These are phyloP conservation scores for Phytophthora sojae DNA, from an alignment of 352 stramenopile genomes.

Conservation along the genomic window DNA sequence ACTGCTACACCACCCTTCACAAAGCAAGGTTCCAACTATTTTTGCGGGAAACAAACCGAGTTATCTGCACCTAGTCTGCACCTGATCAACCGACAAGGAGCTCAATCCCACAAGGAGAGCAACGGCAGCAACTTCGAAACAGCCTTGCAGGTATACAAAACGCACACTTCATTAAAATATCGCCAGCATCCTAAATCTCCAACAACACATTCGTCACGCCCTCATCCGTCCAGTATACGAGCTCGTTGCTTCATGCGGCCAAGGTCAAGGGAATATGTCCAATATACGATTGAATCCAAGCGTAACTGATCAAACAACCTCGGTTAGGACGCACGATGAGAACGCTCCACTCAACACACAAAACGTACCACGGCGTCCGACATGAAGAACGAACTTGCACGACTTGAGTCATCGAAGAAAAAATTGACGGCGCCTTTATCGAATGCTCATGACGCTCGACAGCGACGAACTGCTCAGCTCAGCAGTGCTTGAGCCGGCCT, in stretches of 20 bases:
- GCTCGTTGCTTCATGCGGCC: conserved; percentile 22
- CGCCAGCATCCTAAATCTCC: conserved; percentile 31
- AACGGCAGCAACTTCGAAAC: conserved; percentile 7
- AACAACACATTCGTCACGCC: conserved; percentile 19
- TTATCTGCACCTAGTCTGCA: neutral
- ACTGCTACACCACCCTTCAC: neutral
- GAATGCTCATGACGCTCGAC: conserved; percentile 85
- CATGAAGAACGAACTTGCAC: conserved; percentile 17
- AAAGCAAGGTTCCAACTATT: conserved; percentile 19
- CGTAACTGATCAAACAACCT: conserved; percentile 14
- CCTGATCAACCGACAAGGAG: conserved; percentile 3
- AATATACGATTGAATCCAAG: conserved; percentile 18
- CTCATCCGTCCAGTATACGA: conserved; percentile 26
- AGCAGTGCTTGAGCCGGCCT: conserved; percentile 56
- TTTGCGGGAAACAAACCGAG: conserved; percentile 17
- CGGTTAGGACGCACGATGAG: conserved; percentile 15
- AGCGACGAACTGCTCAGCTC: conserved; percentile 74
- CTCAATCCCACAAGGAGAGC: conserved; percentile 8
- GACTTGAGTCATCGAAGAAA: conserved; percentile 12
- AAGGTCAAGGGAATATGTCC: conserved; percentile 18
- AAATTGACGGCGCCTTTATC: conserved; percentile 46
- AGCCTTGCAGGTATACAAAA: conserved; percentile 18
- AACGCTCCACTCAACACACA: neutral
- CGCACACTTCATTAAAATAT: conserved; percentile 44
- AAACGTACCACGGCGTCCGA: neutral